Evolutionary conservation across 1,284 basidiomycete species (phyloP).

Genomic region (Puccinia hordei): DNA sequence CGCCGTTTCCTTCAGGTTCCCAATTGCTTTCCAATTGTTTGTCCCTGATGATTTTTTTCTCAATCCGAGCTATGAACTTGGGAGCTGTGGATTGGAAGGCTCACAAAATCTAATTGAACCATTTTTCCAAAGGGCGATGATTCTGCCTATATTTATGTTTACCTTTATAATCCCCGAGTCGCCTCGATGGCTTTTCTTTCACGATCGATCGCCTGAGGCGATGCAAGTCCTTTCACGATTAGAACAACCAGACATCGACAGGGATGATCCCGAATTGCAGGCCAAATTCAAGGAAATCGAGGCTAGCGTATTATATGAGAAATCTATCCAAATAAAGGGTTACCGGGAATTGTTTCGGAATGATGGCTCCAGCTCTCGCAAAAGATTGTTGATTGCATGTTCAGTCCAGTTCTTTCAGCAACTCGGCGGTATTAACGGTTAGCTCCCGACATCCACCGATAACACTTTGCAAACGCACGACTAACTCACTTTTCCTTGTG

Average conservation of each 20-base stretch:
- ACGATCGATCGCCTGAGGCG: conserved; percentile 55
- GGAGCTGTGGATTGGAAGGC: neutral
- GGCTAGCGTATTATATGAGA: conserved; percentile 56
- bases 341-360: conserved; percentile 57
- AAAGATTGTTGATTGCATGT: conserved; percentile 59
- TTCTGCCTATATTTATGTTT: conserved; percentile 53
- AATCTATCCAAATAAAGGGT: conserved; percentile 53
- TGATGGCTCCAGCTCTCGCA: conserved; percentile 56
- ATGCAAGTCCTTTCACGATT: conserved; percentile 55
- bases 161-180: conserved; percentile 57
- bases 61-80: neutral
- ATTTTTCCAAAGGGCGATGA: conserved; percentile 52
- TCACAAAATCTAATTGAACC: neutral
- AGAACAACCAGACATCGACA: conserved; percentile 51
- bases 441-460: neutral
- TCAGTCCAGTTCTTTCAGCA: conserved; percentile 60
- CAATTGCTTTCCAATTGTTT: conserved; percentile 53
- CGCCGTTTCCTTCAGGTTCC: conserved; percentile 51
- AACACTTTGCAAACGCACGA: neutral
- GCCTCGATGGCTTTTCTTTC: conserved; percentile 57
- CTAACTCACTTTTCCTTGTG: neutral
- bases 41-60: neutral
- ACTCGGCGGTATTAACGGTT: conserved; percentile 58
- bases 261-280: conserved; percentile 54
- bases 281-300: conserved; percentile 55